Percentiles rank a stretch among this genome's conserved stretches.
phyloP scores from a whole-genome alignment of 2,329 filamentous ascomycete species.

The Nothophoma quercina region DNA sequence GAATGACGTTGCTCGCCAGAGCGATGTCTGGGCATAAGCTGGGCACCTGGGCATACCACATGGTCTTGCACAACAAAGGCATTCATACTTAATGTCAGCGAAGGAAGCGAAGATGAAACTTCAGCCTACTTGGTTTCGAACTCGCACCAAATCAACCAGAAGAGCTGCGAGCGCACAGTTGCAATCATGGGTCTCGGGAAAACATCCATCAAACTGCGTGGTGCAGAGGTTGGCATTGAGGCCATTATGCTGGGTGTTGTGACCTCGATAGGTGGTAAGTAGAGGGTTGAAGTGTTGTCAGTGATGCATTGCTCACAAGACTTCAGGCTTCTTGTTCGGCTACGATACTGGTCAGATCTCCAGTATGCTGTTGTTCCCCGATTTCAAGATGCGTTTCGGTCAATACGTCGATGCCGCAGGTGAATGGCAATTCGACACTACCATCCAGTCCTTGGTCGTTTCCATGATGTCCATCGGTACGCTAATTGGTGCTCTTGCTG shows the following conservation, averaged over 20 bases:
- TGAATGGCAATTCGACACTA: constrained; percentile 48
- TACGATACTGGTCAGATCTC: constrained; percentile 61
- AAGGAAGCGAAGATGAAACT: constrained; percentile 1
- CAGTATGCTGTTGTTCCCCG: constrained; percentile 52
- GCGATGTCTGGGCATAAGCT: constrained; percentile 27
- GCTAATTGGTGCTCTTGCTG: constrained; percentile 51
- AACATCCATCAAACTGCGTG: constrained; percentile 40
- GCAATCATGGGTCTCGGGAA: constrained; percentile 37
- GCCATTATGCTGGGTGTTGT: constrained; percentile 63
- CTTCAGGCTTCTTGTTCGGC: constrained; percentile 62
- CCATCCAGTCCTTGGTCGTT: constrained; percentile 54
- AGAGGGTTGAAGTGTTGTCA: not conserved
- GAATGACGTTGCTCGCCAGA: constrained; percentile 30
- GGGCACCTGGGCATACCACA: constrained; percentile 35
- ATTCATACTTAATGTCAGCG: constrained; percentile 27
- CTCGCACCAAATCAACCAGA: not conserved
- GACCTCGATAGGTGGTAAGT: constrained; percentile 63
- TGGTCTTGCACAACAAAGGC: constrained; percentile 19
- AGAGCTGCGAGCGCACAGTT: constrained; percentile 5
- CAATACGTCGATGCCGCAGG: constrained; percentile 52
- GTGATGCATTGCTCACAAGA: not conserved
- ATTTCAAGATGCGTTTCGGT: constrained; percentile 66
- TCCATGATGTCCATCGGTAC: constrained; percentile 51
- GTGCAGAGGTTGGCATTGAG: constrained; percentile 43
- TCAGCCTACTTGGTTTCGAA: constrained; percentile 1